A percentile compares a stretch with the other conserved stretches of the same genome.
Conservation (phyloP, 2,329 filamentous ascomycete species). For the Fusarium austroafricanum region DNA sequence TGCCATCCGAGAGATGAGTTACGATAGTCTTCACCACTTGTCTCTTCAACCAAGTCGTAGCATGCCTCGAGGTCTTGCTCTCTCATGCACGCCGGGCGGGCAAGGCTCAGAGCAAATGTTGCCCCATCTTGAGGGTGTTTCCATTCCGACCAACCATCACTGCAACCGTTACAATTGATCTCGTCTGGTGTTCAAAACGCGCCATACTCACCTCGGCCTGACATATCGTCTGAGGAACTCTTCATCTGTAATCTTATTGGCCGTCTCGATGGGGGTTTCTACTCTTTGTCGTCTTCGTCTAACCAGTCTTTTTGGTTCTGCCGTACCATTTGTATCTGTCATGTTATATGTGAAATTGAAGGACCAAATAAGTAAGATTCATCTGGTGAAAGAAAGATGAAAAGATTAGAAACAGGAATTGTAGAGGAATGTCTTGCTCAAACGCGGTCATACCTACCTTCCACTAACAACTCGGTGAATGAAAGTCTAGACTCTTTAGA, state of each 20-base stretch:
- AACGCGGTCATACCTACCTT: neutral
- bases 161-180: constrained; percentile 11
- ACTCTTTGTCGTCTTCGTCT: constrained; percentile 28
- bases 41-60: constrained; percentile 69
- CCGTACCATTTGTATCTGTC: constrained; percentile 9
- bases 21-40: constrained; percentile 73
- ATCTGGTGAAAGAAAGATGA: neutral
- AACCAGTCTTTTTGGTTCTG: constrained; percentile 19
- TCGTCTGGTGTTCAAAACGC: neutral
- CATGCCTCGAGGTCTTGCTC: constrained; percentile 63
- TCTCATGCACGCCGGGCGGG: constrained; percentile 53
- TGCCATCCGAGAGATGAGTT: constrained; percentile 73
- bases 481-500: constrained; percentile 8
- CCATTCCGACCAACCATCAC: constrained; percentile 58
- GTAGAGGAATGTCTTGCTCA: neutral
- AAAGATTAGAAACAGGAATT: neutral
- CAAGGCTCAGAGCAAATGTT: constrained; percentile 59
- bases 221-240: constrained; percentile 63
- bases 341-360: constrained; percentile 7
- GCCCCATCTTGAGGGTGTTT: constrained; percentile 59
- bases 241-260: constrained; percentile 60
- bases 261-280: constrained; percentile 58
- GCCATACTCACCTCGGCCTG: constrained; percentile 55
- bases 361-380: neutral
- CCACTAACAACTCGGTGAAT: constrained; percentile 27